These are phyloP conservation scores for Alternaria conjuncta DNA, from an alignment of 2,329 filamentous ascomycete genomes.

Conservation along the genomic window DNA sequence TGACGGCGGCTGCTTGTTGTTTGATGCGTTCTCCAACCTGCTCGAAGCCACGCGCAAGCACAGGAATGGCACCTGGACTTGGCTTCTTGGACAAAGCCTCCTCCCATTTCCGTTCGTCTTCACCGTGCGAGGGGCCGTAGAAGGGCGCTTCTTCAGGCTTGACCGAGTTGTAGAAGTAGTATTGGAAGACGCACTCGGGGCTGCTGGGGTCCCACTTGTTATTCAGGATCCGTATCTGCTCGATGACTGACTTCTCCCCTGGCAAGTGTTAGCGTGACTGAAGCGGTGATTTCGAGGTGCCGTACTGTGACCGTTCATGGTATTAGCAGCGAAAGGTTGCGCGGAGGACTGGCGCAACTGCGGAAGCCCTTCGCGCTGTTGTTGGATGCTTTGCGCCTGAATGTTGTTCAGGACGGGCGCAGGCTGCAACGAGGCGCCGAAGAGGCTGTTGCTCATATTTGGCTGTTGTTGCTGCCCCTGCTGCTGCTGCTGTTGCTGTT, in stretches of 20 bases:
- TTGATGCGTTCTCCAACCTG: conserved; percentile 74
- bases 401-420: conserved; percentile 36
- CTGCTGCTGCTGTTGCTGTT: conserved; percentile 38
- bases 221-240: conserved; percentile 74
- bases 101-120: conserved; percentile 82
- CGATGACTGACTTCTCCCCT: conserved; percentile 75
- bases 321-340: conserved; percentile 34
- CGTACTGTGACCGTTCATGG: conserved; percentile 40
- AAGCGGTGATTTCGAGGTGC: not conserved
- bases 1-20: conserved; percentile 72
- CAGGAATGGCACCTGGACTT: conserved; percentile 75
- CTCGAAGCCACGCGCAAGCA: conserved; percentile 75
- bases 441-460: conserved; percentile 49
- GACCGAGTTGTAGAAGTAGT: conserved; percentile 89
- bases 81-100: conserved; percentile 83
- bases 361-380: conserved; percentile 45
- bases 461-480: conserved; percentile 48
- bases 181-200: conserved; percentile 75
- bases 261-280: conserved; percentile 16
- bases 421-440: conserved; percentile 42
- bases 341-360: conserved; percentile 42
- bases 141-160: conserved; percentile 76
- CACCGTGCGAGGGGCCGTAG: conserved; percentile 72
- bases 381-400: conserved; percentile 46
- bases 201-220: conserved; percentile 76